Evolutionary conservation across 1,284 basidiomycete species (phyloP).

Genomic region (Coniferiporia sulphurascens): DNA sequence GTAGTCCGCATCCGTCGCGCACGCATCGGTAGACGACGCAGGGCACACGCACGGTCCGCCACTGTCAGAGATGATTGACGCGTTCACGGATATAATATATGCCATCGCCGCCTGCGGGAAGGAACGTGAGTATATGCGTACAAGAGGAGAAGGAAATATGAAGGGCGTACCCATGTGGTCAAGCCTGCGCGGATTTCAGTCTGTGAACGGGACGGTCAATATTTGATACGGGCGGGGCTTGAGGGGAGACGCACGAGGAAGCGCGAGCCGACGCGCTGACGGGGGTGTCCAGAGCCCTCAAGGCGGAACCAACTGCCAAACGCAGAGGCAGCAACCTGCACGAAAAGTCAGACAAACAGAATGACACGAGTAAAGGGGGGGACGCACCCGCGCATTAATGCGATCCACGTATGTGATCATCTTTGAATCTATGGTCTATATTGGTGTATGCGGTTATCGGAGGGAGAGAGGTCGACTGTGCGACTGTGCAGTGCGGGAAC

Average conservation of each 20-base stretch:
- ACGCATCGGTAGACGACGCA: constrained; percentile 37
- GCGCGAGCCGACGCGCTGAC: constrained; percentile 69
- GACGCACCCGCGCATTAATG: constrained; percentile 36
- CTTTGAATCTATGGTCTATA: not conserved
- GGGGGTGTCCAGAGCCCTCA: constrained; percentile 76
- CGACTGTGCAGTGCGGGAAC: not conserved
- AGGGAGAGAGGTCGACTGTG: no score
- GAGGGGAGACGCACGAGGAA: constrained; percentile 54
- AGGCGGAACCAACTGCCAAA: constrained; percentile 81
- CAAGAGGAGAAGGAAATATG: not conserved
- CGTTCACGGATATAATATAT: constrained; percentile 81
- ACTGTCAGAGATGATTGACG: constrained; percentile 67
- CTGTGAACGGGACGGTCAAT: constrained; percentile 29
- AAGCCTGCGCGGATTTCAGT: constrained; percentile 80
- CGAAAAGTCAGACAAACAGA: not conserved
- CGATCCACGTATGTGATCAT: constrained; percentile 34
- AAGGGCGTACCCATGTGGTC: constrained; percentile 68
- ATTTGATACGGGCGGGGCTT: not conserved
- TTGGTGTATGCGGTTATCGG: no score
- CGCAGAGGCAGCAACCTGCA: constrained; percentile 63
- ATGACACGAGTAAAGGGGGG: not conserved
- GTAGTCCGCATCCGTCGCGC: constrained; percentile 57
- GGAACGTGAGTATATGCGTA: not conserved
- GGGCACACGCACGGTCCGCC: constrained; percentile 82
- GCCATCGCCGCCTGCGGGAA: constrained; percentile 56